Evolutionary conservation across 352 stramenopile genomes (phyloP), one percentile per base, ranked within the genome.

Genomic region (Phytophthora multivora): DNA sequence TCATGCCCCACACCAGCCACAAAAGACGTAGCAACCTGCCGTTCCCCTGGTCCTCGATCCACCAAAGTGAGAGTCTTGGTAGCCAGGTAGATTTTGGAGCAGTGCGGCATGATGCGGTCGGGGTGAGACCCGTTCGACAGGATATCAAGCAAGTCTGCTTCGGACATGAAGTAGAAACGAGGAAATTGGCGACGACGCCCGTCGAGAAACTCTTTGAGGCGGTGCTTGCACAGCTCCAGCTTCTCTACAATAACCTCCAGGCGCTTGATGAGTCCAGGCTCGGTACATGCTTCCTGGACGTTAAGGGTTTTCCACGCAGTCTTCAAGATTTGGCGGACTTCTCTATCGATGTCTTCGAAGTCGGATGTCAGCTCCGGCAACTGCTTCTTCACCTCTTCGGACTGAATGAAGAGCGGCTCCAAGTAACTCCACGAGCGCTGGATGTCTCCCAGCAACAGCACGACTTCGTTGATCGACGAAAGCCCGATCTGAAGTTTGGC

Each of bases 341-440:
- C 90, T 15, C 91, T 79, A 62, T 98, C 95, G 49, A 98, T 98
- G 41, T 94, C 84, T 70, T 95, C 92, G 65, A 98, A 98, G 51
- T 97, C 87, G 4, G 90, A 80, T 0, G 95, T 97, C 53, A 98
- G 78, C 63, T 98, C 92, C 2, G 96, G 96, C 4, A 98, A 75
- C 54, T 98, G 95, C 45, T 96, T 91, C 59, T 98, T 98, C 12
- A 98, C 96, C 79, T 98, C 96, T 66, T 98, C 96, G 0, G 91
- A 98, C 51, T 95, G 85, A 51, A 98, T 97, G 53, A 98, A 98
- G 7, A 98, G 76, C 18, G 95, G 95, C 66, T 98, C 96, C 16
- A 98, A 65, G 65, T 98, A 98, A 41, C 88, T 98, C 96, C 96
- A 98, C 16, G 90, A 98, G 13, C 94, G 80, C 70, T 99, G 96